Evolutionary conservation across 148 eudicot genomes (phyloP).

Genomic region (Chenopodium quinoa): DNA sequence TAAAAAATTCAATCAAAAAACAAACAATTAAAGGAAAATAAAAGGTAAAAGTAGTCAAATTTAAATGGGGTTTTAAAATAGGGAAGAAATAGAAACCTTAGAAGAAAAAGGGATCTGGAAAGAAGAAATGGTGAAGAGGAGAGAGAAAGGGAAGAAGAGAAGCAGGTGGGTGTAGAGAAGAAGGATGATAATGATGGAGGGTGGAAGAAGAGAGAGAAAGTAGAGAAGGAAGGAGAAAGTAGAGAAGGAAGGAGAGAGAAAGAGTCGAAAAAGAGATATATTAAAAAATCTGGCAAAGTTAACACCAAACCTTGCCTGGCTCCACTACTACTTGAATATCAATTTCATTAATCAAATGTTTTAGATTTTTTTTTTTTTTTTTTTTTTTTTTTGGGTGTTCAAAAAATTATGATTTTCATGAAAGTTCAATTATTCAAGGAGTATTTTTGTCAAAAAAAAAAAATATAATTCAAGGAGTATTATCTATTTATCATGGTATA

Average conservation of each 20-base stretch:
- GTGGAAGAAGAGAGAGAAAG: background rate
- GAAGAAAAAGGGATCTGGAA: background rate
- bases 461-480: too few relatives aligned
- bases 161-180: background rate
- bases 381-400: too few relatives aligned
- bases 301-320: background rate
- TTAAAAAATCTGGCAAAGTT: background rate
- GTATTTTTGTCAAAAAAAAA: too few relatives aligned
- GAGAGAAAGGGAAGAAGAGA: background rate
- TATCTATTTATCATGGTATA: too few relatives aligned
- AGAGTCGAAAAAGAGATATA: background rate
- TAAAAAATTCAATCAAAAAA: background rate
- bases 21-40: background rate
- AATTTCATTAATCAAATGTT: background rate
- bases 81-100: conserved; percentile 13
- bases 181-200: background rate
- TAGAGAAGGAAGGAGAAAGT: background rate
- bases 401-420: too few relatives aligned
- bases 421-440: too few relatives aligned
- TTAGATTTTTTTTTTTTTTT: too few relatives aligned
- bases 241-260: background rate
- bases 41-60: background rate
- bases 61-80: background rate
- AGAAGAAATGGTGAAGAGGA: conserved; percentile 10
- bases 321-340: background rate